Evolutionary conservation across 495 filamentous ascomycete genomes (phyloP).

Genomic region (Aspergillus bertholletiae): DNA sequence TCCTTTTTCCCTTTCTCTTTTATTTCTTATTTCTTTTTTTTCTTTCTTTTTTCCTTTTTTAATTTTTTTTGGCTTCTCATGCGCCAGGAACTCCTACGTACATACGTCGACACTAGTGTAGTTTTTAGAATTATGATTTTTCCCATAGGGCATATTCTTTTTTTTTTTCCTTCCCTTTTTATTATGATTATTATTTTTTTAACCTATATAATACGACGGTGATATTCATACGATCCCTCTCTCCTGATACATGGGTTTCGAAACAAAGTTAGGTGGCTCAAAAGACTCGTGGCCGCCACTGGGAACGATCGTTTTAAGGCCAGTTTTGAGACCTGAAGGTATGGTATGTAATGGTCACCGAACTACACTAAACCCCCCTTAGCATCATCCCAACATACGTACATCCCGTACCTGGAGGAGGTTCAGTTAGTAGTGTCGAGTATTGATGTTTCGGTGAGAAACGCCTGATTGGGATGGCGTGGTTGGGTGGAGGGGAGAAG

Average conservation of each 20-base stretch:
- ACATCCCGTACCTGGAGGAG: no score
- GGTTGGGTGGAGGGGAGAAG: constrained; percentile 9
- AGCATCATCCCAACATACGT: no score
- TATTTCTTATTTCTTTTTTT: no score
- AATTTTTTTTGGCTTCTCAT: no score
- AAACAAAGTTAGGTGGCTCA: constrained; percentile 14
- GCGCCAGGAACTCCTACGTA: no score
- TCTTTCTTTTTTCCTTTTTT: no score
- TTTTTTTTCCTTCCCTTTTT: no score
- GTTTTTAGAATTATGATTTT: not conserved
- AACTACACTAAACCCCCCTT: no score
- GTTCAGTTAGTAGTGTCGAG: not conserved
- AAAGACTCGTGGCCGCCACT: constrained; percentile 25
- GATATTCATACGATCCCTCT: not conserved
- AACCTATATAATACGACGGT: not conserved
- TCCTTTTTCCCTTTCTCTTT: no score
- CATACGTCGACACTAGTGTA: not conserved
- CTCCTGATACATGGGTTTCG: not conserved
- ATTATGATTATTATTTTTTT: no score
- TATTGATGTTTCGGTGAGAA: constrained; percentile 11
- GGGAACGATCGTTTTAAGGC: constrained; percentile 6
- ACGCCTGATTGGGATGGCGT: constrained; percentile 13
- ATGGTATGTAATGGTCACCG: no score
- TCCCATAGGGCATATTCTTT: not conserved
- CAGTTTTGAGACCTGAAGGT: not conserved